A percentile compares a stretch with the other conserved stretches of the same genome.
Evolutionary conservation across 768 basidiomycete genomes (phyloP).

Genomic region (Xanthoconium stramineum): DNA sequence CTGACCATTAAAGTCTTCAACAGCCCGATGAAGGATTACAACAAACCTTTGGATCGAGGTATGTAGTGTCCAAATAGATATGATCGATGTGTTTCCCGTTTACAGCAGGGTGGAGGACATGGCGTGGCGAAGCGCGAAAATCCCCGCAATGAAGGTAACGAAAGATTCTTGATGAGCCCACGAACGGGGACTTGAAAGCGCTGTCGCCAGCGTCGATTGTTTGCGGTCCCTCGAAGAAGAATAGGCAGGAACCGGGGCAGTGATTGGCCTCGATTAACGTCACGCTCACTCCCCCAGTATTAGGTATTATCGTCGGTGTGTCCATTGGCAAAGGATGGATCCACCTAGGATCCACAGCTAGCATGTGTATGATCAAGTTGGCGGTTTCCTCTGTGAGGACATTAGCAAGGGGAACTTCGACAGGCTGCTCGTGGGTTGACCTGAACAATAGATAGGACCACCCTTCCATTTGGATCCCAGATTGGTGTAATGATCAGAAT

Average conservation of each 20-base stretch:
- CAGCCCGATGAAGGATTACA: not conserved
- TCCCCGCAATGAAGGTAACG: slow-evolving; percentile 96
- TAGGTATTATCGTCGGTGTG: slow-evolving; percentile 65
- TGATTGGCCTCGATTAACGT: slow-evolving; percentile 98
- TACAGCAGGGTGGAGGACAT: slow-evolving; percentile 81
- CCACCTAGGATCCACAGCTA: slow-evolving; percentile 86
- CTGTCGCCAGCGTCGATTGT: slow-evolving; percentile 88
- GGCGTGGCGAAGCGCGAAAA: slow-evolving; percentile 85
- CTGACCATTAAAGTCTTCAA: slow-evolving; percentile 2
- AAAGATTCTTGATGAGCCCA: slow-evolving; percentile 70
- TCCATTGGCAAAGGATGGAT: slow-evolving; percentile 85
- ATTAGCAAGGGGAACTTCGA: not conserved
- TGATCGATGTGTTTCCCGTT: slow-evolving; percentile 80
- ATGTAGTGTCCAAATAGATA: slow-evolving; percentile 95
- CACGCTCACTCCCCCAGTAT: slow-evolving; percentile 82
- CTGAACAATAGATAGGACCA: slow-evolving; percentile 95
- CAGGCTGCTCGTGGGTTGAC: slow-evolving; percentile 20
- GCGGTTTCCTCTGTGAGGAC: slow-evolving; percentile 64
- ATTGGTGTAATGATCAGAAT: slow-evolving; percentile 96
- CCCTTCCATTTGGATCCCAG: slow-evolving; percentile 83
- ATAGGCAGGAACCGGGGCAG: slow-evolving; percentile 94
- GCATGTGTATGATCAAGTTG: slow-evolving; percentile 88
- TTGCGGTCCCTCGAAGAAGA: slow-evolving; percentile 90
- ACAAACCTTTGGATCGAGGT: slow-evolving; percentile 77
- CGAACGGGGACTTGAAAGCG: slow-evolving; percentile 60